Conservation (phyloP, 2,329 filamentous ascomycete genomes). For the Sporothrix globosa region DNA sequence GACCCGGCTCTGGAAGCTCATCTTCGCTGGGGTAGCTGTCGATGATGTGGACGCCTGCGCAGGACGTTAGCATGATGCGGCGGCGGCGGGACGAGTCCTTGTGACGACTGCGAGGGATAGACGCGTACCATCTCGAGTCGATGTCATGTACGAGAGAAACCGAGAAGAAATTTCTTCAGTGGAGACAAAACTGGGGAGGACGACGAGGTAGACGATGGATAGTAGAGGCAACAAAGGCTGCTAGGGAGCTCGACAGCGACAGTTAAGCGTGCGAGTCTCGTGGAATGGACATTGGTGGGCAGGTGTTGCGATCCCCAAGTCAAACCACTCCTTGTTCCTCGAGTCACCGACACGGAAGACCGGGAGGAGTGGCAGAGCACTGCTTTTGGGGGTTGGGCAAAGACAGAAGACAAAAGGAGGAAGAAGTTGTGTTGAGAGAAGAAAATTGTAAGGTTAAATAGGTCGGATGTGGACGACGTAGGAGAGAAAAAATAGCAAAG, state of each 20-base stretch:
- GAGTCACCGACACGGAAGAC: conserved; percentile 1
- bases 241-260: conserved; percentile 29
- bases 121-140: conserved; percentile 18
- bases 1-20: conserved; percentile 78
- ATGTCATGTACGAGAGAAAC: not conserved
- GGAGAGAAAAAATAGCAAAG: conserved; percentile 31
- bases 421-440: not conserved
- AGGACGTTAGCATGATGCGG: conserved; percentile 24
- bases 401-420: not conserved
- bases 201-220: not conserved
- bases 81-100: not conserved
- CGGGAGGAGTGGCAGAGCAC: conserved; percentile 21
- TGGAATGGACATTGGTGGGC: not conserved
- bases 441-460: conserved; percentile 26
- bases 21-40: conserved; percentile 69
- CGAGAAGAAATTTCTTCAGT: not conserved
- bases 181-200: not conserved
- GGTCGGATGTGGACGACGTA: conserved; percentile 15
- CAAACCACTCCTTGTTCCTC: conserved; percentile 27
- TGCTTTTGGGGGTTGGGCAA: conserved; percentile 6
- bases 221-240: not conserved
- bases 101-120: not conserved
- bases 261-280: conserved; percentile 32
- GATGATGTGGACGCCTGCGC: conserved; percentile 70
- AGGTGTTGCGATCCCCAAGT: conserved; percentile 20